phyloP scores from a whole-genome alignment of 805 yeast genomes.

The Metschnikowia lochheadii region DNA sequence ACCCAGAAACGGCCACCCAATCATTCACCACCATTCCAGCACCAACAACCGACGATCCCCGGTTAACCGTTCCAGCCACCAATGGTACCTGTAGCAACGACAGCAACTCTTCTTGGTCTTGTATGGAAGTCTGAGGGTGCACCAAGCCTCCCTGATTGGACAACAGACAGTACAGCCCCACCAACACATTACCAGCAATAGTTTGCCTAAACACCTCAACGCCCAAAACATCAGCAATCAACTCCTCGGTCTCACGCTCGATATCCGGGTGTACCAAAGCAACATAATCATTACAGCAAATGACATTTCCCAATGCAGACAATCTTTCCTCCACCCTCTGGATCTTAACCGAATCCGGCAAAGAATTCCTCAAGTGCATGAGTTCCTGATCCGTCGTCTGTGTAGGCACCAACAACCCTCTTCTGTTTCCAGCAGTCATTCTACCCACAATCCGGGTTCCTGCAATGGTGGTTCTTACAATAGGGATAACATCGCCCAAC shows the following conservation, averaged over 20 bases:
- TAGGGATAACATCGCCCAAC: conserved; percentile 93
- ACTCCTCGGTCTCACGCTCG: conserved; percentile 98
- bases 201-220: conserved; percentile 99
- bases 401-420: conserved; percentile 94
- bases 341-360: conserved; percentile 92
- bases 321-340: conserved; percentile 98
- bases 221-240: conserved; percentile 95
- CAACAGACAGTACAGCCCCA: conserved; percentile 92
- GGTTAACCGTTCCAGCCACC: conserved; percentile 97
- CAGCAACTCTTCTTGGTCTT: conserved; percentile 97
- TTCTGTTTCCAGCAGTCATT: conserved; percentile 97
- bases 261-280: conserved; percentile 99
- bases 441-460: conserved; percentile 98
- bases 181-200: conserved; percentile 95
- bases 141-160: conserved; percentile 98
- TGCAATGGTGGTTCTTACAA: conserved; percentile 95
- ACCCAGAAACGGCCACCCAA: conserved; percentile 95
- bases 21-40: conserved; percentile 99
- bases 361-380: conserved; percentile 92
- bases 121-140: conserved; percentile 95
- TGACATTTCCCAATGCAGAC: conserved; percentile 95
- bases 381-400: conserved; percentile 98
- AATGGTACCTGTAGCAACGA: conserved; percentile 94
- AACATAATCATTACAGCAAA: conserved; percentile 97
- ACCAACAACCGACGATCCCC: conserved; percentile 97